phyloP scores from a whole-genome alignment of 208 protist species.

The Trypanosoma platydactyli region DNA sequence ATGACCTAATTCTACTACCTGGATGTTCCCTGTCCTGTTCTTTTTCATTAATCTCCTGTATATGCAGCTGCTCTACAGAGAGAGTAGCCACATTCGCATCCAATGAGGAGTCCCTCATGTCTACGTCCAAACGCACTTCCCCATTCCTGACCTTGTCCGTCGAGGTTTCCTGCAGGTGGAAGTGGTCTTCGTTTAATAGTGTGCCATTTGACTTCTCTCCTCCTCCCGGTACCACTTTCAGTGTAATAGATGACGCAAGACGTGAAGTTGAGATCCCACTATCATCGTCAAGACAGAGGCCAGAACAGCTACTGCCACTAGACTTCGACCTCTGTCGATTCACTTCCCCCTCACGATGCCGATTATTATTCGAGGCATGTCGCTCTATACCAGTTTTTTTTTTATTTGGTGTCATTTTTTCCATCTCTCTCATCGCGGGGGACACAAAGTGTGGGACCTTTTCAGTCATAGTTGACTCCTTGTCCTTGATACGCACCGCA shows the following conservation, averaged over 20 bases:
- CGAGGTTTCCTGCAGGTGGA: conserved; percentile 49
- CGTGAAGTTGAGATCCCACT: not conserved
- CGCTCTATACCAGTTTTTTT: too few relatives aligned
- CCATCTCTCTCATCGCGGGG: conserved; percentile 1
- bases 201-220: not conserved
- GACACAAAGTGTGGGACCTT: not conserved
- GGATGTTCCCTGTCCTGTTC: not conserved
- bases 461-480: too few relatives aligned
- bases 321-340: not conserved
- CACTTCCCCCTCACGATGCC: too few relatives aligned
- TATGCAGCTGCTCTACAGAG: not conserved
- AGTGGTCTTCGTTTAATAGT: conserved; percentile 34
- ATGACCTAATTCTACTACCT: not conserved
- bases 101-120: too few relatives aligned
- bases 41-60: not conserved
- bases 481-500: too few relatives aligned
- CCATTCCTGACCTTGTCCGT: conserved; percentile 23
- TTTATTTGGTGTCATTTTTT: not conserved
- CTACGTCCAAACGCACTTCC: too few relatives aligned
- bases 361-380: too few relatives aligned
- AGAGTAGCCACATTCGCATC: too few relatives aligned
- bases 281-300: not conserved
- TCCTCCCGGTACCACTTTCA: conserved; percentile 16
- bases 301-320: not conserved
- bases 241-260: conserved; percentile 1